Conservation (phyloP, 176 grass and related monocot genomes). For the Eleusine indica region DNA sequence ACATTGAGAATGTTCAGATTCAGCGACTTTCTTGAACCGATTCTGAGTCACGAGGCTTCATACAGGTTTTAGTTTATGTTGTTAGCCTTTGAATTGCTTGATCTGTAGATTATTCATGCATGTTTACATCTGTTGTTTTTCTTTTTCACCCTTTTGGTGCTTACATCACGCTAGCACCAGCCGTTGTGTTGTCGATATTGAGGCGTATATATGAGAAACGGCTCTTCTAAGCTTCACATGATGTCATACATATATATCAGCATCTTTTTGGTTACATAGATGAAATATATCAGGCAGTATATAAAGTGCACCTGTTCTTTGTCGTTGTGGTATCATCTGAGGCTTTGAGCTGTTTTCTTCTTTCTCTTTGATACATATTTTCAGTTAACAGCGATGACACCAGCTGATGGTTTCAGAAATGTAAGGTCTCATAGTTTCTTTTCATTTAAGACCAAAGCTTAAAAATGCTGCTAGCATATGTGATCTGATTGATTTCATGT, state of each 20-base stretch:
- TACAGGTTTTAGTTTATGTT: conserved; percentile 1
- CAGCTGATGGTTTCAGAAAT: neutral
- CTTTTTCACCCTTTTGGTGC: neutral
- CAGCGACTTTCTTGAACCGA: neutral
- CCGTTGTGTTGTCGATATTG: neutral
- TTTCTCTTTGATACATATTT: neutral
- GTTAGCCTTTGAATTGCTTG: neutral
- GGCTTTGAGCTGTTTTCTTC: neutral
- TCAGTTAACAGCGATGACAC: neutral
- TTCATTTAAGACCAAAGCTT: neutral
- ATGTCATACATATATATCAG: neutral
- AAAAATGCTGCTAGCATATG: neutral
- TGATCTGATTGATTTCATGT: neutral
- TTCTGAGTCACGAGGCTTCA: neutral
- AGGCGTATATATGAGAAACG: neutral
- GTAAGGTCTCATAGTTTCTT: neutral
- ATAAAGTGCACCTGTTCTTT: neutral
- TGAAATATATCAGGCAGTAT: neutral
- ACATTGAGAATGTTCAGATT: neutral
- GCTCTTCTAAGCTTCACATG: neutral
- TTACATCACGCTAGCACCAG: too few relatives aligned
- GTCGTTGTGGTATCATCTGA: neutral
- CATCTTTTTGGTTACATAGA: neutral
- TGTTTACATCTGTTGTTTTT: neutral
- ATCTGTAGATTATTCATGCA: conserved; percentile 3